These are phyloP conservation scores for Plantago lanceolata DNA, from an alignment of 305 asterid genomes.

Conservation along the genomic window DNA sequence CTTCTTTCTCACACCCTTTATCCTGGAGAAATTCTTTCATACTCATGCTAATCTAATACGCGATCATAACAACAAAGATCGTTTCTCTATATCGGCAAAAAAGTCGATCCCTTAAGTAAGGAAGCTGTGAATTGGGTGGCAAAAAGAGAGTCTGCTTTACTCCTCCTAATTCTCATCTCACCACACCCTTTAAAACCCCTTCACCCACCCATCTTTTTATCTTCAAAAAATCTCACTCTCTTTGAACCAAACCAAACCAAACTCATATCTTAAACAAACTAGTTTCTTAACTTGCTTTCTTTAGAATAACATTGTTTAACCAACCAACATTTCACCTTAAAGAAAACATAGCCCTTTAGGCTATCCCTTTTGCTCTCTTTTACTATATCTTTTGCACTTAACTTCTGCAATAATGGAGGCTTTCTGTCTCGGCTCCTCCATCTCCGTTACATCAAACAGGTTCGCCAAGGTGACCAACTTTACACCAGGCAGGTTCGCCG, in stretches of 20 bases:
- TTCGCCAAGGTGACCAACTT: constrained; percentile 12
- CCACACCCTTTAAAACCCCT: constrained; percentile 41
- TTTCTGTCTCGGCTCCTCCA: constrained; percentile 49
- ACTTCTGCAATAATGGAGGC: constrained; percentile 66
- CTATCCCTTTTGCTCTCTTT: constrained; percentile 29
- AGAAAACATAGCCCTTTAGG: constrained; percentile 23
- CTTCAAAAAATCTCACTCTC: constrained; percentile 33
- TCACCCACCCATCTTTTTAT: constrained; percentile 40
- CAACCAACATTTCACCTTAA: constrained; percentile 38
- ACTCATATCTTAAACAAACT: constrained; percentile 51
- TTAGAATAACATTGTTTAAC: constrained; percentile 29
- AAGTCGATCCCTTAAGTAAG: constrained; percentile 25
- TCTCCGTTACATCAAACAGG: constrained; percentile 30
- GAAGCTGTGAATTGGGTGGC: constrained; percentile 53
- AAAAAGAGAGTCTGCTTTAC: constrained; percentile 69
- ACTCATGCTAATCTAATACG: background rate
- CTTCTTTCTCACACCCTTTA: constrained; percentile 9
- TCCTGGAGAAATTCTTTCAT: background rate
- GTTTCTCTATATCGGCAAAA: constrained; percentile 29
- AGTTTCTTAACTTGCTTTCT: constrained; percentile 44
- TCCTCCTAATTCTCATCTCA: constrained; percentile 71
- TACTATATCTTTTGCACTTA: constrained; percentile 20
- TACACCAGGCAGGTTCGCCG: no score
- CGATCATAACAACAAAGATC: background rate
- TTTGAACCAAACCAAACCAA: constrained; percentile 49